phyloP scores from a whole-genome alignment of 768 basidiomycete species.

The Suillus variegatus region DNA sequence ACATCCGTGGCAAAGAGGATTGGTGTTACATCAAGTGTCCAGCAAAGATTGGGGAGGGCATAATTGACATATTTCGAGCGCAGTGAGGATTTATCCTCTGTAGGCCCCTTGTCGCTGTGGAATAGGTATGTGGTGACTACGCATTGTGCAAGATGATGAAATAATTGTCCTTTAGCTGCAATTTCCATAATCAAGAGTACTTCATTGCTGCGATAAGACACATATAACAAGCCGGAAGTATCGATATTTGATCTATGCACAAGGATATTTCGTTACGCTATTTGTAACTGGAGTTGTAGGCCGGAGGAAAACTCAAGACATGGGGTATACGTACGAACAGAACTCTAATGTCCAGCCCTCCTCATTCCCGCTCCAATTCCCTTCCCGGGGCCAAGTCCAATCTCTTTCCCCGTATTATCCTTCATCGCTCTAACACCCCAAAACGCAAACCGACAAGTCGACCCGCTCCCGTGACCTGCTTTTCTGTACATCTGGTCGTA shows the following conservation, averaged over 20 bases:
- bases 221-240: not conserved
- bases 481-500: slow-evolving; percentile 36
- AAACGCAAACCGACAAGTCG: slow-evolving; percentile 31
- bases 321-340: not conserved
- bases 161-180: not conserved
- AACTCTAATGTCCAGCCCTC: not conserved
- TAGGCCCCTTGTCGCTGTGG: not conserved
- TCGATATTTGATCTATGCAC: slow-evolving; percentile 1
- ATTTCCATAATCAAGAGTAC: not conserved
- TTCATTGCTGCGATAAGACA: not conserved
- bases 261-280: not conserved
- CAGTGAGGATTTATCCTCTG: not conserved
- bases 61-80: not conserved
- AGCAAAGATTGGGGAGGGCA: not conserved
- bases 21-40: not conserved
- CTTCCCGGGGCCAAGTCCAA: slow-evolving; percentile 34
- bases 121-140: not conserved
- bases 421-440: slow-evolving; percentile 41
- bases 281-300: not conserved
- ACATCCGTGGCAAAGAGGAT: not conserved
- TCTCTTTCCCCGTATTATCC: slow-evolving; percentile 33
- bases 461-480: slow-evolving; percentile 37
- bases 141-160: not conserved
- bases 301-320: not conserved
- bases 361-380: slow-evolving; percentile 14